These are phyloP conservation scores for Helichrysum umbraculigerum DNA, from an alignment of 129 eudicot species.

Conservation along the genomic window DNA sequence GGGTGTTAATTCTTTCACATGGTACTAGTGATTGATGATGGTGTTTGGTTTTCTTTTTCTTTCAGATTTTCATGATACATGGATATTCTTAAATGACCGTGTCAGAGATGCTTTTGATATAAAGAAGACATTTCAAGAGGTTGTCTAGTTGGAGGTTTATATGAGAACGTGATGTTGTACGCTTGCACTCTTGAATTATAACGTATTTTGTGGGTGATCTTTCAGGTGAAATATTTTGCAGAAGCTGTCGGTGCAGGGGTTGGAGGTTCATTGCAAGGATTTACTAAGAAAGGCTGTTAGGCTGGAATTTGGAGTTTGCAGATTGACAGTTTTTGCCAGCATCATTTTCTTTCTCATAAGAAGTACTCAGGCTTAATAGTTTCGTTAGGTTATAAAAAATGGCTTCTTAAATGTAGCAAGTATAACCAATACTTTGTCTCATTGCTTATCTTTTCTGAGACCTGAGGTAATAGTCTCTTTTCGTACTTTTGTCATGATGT, in stretches of 20 bases:
- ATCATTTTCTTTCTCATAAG: background rate
- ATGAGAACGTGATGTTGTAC: background rate
- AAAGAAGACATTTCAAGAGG: slow-evolving; percentile 88
- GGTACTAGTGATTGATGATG: slow-evolving; percentile 16
- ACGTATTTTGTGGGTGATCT: background rate
- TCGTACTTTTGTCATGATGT: background rate
- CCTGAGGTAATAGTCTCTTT: background rate
- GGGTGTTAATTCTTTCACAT: background rate
- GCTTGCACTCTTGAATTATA: background rate
- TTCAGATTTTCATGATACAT: slow-evolving; percentile 83
- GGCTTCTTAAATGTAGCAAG: background rate
- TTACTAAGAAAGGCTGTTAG: slow-evolving; percentile 51
- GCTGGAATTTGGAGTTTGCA: slow-evolving; percentile 24
- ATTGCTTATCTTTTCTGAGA: slow-evolving; percentile 10
- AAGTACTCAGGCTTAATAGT: background rate
- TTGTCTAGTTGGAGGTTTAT: slow-evolving; percentile 24
- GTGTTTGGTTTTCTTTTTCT: background rate
- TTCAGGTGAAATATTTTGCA: slow-evolving; percentile 78
- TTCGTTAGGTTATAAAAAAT: too few species aligned
- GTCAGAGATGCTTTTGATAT: slow-evolving; percentile 91
- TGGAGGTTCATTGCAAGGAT: slow-evolving; percentile 69
- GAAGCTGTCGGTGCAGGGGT: slow-evolving; percentile 91
- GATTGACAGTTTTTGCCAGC: slow-evolving; percentile 7
- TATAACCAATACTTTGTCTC: slow-evolving; percentile 1
- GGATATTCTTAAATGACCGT: slow-evolving; percentile 78